A percentile compares a stretch with the other conserved stretches of the same genome.
Conservation (phyloP, 2,329 filamentous ascomycete genomes). For the Aureobasidium lini region DNA sequence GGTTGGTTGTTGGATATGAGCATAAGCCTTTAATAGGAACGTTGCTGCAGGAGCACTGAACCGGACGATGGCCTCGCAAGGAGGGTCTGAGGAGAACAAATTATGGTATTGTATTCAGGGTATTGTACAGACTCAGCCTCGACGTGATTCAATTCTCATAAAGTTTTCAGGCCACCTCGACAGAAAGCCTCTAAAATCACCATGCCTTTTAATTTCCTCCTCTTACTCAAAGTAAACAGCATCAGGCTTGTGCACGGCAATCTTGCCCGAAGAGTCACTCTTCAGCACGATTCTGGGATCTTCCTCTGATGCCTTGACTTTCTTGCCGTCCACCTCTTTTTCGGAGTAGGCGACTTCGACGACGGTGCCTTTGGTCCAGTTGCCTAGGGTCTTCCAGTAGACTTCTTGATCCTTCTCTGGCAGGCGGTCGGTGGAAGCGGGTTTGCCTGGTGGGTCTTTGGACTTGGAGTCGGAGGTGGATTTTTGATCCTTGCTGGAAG, state of each 20-base stretch:
- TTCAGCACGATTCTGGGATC: slow-evolving; percentile 38
- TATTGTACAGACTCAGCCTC: too few relatives aligned
- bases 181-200: background rate
- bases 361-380: slow-evolving; percentile 35
- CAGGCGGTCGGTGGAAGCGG: slow-evolving; percentile 28
- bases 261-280: slow-evolving; percentile 32
- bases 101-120: background rate
- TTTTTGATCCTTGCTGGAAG: background rate
- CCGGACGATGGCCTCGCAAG: background rate
- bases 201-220: background rate
- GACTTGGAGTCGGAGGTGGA: slow-evolving; percentile 6
- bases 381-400: slow-evolving; percentile 34
- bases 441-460: slow-evolving; percentile 23
- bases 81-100: background rate
- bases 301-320: slow-evolving; percentile 34
- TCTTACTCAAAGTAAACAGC: slow-evolving; percentile 34
- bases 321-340: slow-evolving; percentile 36
- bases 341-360: slow-evolving; percentile 34
- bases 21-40: too few relatives aligned
- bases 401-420: slow-evolving; percentile 36
- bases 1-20: too few relatives aligned
- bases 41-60: background rate
- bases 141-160: background rate
- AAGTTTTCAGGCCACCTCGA: background rate
- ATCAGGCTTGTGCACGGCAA: slow-evolving; percentile 38